These are phyloP conservation scores for Phytophthora sojae DNA, from an alignment of 352 stramenopile genomes.

Conservation along the genomic window DNA sequence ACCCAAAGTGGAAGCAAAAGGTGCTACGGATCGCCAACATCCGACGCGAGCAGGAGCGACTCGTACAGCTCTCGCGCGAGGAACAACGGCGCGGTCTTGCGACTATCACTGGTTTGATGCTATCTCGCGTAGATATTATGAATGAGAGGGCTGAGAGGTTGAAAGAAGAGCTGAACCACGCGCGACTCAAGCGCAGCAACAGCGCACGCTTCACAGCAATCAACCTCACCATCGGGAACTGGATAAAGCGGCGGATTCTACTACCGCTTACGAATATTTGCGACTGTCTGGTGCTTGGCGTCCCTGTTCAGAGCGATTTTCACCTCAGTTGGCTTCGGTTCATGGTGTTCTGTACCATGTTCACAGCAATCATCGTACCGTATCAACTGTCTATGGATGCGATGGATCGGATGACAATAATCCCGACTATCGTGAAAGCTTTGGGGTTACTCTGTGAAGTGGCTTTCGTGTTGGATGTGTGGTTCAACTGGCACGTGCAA, in stretches of 20 bases:
- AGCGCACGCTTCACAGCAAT: constrained; percentile 5
- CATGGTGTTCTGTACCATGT: constrained; percentile 45
- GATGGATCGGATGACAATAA: constrained; percentile 22
- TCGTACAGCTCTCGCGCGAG: constrained; percentile 33
- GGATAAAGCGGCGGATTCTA: not conserved
- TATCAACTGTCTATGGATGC: constrained; percentile 59
- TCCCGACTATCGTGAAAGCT: constrained; percentile 25
- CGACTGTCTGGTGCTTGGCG: constrained; percentile 36
- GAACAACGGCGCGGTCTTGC: constrained; percentile 26
- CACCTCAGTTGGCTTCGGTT: constrained; percentile 54
- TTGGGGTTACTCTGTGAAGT: constrained; percentile 49
- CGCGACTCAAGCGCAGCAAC: constrained; percentile 15
- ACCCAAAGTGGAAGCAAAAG: constrained; percentile 61
- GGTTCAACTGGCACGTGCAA: constrained; percentile 55
- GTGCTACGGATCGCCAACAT: constrained; percentile 61
- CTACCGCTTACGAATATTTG: constrained; percentile 21
- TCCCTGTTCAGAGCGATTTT: constrained; percentile 48
- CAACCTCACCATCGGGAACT: not conserved
- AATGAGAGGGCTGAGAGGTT: constrained; percentile 33
- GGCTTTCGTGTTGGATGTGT: constrained; percentile 56
- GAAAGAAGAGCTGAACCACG: constrained; percentile 29
- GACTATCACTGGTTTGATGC: constrained; percentile 21
- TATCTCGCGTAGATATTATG: constrained; percentile 34
- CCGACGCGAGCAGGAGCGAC: constrained; percentile 55
- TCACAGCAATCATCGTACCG: constrained; percentile 51